Percentiles rank a stretch among this genome's conserved stretches.
phyloP scores from a whole-genome alignment of 2,329 filamentous ascomycete species.

The Capronia epimyces region DNA sequence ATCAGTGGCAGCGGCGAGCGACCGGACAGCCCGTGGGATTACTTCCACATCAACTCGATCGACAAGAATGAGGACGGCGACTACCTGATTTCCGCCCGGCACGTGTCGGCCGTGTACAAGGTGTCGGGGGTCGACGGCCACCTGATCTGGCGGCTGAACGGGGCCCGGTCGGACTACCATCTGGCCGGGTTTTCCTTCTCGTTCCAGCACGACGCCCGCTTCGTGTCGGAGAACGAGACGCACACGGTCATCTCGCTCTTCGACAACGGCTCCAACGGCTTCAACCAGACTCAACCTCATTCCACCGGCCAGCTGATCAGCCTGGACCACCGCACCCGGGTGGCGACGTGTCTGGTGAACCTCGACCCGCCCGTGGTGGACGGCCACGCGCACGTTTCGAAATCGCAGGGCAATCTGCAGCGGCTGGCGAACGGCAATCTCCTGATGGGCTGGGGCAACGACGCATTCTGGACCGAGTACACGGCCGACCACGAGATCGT shows the following conservation, averaged over 20 bases:
- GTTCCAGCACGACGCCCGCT: slow-evolving; percentile 42
- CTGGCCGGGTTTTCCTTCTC: slow-evolving; percentile 37
- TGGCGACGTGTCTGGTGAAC: slow-evolving; percentile 34
- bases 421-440: slow-evolving; percentile 36
- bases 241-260: slow-evolving; percentile 39
- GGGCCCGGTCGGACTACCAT: slow-evolving; percentile 32
- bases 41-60: slow-evolving; percentile 43
- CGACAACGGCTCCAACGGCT: slow-evolving; percentile 42
- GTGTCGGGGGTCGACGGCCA: slow-evolving; percentile 38
- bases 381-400: slow-evolving; percentile 19
- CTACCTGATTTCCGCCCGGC: slow-evolving; percentile 40
- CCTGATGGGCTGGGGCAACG: slow-evolving; percentile 42
- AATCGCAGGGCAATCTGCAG: slow-evolving; percentile 38
- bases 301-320: slow-evolving; percentile 39
- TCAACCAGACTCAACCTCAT: slow-evolving; percentile 36
- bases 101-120: slow-evolving; percentile 40
- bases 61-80: slow-evolving; percentile 40
- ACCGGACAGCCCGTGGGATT: slow-evolving; percentile 43
- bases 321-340: slow-evolving; percentile 36
- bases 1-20: slow-evolving; percentile 46
- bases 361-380: slow-evolving; percentile 30
- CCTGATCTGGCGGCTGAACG: slow-evolving; percentile 38
- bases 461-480: slow-evolving; percentile 39
- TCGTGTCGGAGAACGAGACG: slow-evolving; percentile 36
- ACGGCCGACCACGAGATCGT: slow-evolving; percentile 33